Percentiles rank a stretch among this genome's conserved stretches.
phyloP scores from a whole-genome alignment of 2,329 filamentous ascomycete genomes.

The Apiospora hydei region DNA sequence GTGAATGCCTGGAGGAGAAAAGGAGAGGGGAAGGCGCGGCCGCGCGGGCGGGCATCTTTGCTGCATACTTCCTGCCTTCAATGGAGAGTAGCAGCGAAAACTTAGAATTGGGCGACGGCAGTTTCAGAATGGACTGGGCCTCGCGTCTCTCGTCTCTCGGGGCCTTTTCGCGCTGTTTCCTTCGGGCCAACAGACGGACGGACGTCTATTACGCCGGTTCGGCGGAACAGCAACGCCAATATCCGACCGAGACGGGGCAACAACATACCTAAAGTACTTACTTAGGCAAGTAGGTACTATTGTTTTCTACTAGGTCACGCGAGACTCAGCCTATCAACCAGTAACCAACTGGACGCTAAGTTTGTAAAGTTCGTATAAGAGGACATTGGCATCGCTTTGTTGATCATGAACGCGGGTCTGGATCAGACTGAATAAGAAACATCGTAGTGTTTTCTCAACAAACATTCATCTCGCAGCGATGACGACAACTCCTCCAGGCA shows the following conservation, averaged over 20 bases:
- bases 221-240: not conserved
- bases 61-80: slow-evolving; percentile 9
- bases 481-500: not conserved
- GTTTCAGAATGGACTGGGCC: not conserved
- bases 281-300: too few relatives aligned
- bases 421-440: not conserved
- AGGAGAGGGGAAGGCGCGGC: not conserved
- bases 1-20: not conserved
- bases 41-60: not conserved
- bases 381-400: not conserved
- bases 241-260: not conserved
- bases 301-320: not conserved
- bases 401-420: not conserved
- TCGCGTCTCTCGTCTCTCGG: not conserved
- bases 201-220: not conserved
- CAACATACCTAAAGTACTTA: not conserved
- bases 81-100: not conserved
- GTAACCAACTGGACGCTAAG: too few relatives aligned
- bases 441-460: not conserved
- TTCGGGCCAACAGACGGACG: not conserved
- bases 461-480: not conserved
- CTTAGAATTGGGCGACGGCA: not conserved
- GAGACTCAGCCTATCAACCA: not conserved
- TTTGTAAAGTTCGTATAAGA: not conserved
- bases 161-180: not conserved